These are phyloP conservation scores for Globisporangium lucens DNA, from an alignment of 352 stramenopile species.

Conservation along the genomic window DNA sequence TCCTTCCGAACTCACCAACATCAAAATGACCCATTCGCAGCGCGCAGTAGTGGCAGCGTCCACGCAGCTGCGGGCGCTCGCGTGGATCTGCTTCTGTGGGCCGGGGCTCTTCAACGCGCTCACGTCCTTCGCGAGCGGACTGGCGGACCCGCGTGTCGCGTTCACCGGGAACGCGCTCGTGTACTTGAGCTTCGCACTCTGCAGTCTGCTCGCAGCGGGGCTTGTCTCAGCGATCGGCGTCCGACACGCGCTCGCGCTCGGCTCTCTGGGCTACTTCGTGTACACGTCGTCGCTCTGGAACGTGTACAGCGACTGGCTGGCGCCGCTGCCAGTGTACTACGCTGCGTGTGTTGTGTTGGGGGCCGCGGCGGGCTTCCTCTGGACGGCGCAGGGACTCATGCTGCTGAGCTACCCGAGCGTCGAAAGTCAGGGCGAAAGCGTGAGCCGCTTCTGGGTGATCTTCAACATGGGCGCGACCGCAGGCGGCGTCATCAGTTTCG, in stretches of 20 bases:
- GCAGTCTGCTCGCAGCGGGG: constrained; percentile 39
- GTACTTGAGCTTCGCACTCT: constrained; percentile 60
- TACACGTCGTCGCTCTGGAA: constrained; percentile 49
- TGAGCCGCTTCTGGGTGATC: constrained; percentile 77
- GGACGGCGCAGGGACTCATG: constrained; percentile 72
- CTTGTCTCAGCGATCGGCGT: constrained; percentile 48
- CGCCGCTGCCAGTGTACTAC: constrained; percentile 9
- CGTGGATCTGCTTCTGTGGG: constrained; percentile 46
- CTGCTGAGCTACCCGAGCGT: constrained; percentile 53
- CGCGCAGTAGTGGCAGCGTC: neutral
- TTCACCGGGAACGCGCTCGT: constrained; percentile 44
- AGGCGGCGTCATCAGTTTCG: constrained; percentile 63
- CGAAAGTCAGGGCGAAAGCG: constrained; percentile 42
- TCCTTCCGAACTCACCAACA: neutral
- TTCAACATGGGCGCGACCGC: constrained; percentile 72
- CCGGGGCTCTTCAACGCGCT: constrained; percentile 58
- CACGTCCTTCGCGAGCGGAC: constrained; percentile 37
- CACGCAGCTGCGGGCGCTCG: constrained; percentile 35
- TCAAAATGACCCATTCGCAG: neutral
- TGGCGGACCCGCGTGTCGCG: constrained; percentile 35
- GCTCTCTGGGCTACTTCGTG: constrained; percentile 53
- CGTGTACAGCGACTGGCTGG: constrained; percentile 24
- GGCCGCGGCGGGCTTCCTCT: constrained; percentile 62
- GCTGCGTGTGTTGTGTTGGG: constrained; percentile 45
- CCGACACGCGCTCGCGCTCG: constrained; percentile 44